A percentile compares a stretch with the other conserved stretches of the same genome.
These are phyloP conservation scores for Backusella liffmaniae DNA, from an alignment of 192 early-diverging fungal species.

Conservation along the genomic window DNA sequence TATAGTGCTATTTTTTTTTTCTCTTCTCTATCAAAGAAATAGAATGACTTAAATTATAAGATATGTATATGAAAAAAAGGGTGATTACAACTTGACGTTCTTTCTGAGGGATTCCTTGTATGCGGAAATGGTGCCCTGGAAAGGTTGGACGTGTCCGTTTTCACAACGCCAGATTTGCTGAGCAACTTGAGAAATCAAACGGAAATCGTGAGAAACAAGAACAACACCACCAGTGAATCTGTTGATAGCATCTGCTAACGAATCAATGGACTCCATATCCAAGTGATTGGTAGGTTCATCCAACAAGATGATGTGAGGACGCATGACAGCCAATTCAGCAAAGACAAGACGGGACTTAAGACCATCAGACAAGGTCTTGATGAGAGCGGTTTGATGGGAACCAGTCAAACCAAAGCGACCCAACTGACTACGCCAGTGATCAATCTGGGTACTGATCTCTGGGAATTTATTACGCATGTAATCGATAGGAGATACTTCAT, in stretches of 20 bases:
- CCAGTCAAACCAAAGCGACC: slow-evolving; percentile 95
- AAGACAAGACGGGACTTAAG: slow-evolving; percentile 96
- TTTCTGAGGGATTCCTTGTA: slow-evolving; percentile 93
- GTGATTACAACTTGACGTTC: slow-evolving; percentile 61
- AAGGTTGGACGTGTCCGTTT: slow-evolving; percentile 71
- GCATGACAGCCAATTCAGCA: slow-evolving; percentile 84
- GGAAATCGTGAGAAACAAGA: slow-evolving; percentile 98
- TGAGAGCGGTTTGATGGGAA: slow-evolving; percentile 87
- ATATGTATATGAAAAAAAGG: not conserved
- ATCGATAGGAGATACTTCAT: slow-evolving; percentile 83
- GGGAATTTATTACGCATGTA: slow-evolving; percentile 87
- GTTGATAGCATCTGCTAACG: slow-evolving; percentile 95
- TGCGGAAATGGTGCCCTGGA: slow-evolving; percentile 76
- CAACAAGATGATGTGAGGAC: slow-evolving; percentile 93
- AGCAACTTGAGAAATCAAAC: slow-evolving; percentile 95
- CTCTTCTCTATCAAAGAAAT: not conserved
- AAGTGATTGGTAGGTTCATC: slow-evolving; percentile 99
- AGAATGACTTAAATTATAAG: not conserved
- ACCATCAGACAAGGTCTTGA: slow-evolving; percentile 90
- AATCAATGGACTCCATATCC: slow-evolving; percentile 91
- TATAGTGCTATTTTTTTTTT: not conserved
- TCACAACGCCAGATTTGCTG: slow-evolving; percentile 95
- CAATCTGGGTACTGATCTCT: slow-evolving; percentile 73
- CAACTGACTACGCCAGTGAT: slow-evolving; percentile 87
- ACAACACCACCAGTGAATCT: slow-evolving; percentile 94